Percentiles rank a stretch among this genome's conserved stretches.
phyloP scores from a whole-genome alignment of 2,329 filamentous ascomycete species.

The Hypoxylon sp. region DNA sequence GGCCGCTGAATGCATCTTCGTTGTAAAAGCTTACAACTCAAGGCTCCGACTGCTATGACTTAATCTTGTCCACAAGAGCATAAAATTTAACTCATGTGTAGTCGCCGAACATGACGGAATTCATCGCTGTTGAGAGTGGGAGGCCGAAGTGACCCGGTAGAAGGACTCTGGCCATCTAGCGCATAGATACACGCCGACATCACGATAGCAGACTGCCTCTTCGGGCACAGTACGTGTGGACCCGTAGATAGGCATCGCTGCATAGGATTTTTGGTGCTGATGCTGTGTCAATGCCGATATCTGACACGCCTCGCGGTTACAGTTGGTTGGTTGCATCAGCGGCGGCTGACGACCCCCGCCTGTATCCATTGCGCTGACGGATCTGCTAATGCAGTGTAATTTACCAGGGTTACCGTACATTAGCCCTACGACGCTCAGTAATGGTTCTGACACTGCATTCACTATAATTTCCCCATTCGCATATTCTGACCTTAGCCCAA shows the following conservation, averaged over 20 bases:
- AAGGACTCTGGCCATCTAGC: neutral
- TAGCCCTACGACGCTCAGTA: constrained; percentile 1
- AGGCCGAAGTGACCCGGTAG: neutral
- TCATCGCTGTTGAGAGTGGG: neutral
- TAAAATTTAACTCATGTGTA: neutral
- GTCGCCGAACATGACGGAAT: neutral
- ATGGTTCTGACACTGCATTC: neutral
- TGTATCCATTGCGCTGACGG: neutral
- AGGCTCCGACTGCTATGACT: neutral
- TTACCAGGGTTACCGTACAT: constrained; percentile 1
- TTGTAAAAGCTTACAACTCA: neutral
- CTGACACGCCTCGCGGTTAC: neutral
- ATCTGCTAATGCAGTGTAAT: constrained; percentile 7
- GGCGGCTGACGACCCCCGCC: constrained; percentile 1
- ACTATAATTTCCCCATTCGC: neutral
- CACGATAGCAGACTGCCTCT: neutral
- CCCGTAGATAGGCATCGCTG: neutral
- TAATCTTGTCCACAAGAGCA: neutral
- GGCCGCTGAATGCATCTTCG: neutral
- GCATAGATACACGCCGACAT: constrained; percentile 1
- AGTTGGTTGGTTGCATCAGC: neutral
- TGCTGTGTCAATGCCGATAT: constrained; percentile 3
- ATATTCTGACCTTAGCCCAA: neutral
- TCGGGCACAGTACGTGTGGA: neutral
- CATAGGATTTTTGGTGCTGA: neutral